phyloP scores from a whole-genome alignment of 1,284 basidiomycete genomes.

The Anthracocystis setariae region DNA sequence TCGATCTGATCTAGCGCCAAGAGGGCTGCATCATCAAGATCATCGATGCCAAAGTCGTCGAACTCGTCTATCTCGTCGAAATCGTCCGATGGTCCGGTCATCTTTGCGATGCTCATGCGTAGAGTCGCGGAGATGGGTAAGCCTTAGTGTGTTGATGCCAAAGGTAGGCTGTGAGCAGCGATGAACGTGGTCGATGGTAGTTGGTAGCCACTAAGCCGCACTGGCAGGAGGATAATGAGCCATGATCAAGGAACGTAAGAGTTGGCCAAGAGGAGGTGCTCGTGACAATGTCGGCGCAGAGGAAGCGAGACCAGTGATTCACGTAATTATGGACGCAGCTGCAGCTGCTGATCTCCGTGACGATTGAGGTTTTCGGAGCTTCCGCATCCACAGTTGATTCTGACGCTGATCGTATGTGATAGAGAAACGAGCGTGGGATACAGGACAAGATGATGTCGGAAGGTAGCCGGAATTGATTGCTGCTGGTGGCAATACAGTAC shows the following conservation, averaged over 20 bases:
- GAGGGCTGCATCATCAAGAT: constrained; percentile 28
- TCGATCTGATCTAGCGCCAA: constrained; percentile 38
- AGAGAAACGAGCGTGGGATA: background rate
- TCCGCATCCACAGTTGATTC: too few species aligned
- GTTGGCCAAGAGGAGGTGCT: background rate
- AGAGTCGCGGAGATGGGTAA: too few species aligned
- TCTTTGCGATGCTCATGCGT: constrained; percentile 14
- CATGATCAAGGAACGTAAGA: background rate
- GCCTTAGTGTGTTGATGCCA: too few species aligned
- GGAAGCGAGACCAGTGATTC: background rate
- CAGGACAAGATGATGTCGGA: constrained; percentile 5
- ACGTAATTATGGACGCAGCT: background rate
- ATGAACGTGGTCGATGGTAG: background rate
- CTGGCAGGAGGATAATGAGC: background rate
- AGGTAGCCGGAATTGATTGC: constrained; percentile 2
- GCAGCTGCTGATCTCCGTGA: background rate
- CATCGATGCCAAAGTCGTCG: constrained; percentile 46
- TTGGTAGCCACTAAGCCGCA: background rate
- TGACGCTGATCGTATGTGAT: background rate
- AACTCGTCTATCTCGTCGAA: constrained; percentile 51
- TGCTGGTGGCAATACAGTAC: constrained; percentile 9
- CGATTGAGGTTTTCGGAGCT: background rate
- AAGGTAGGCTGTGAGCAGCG: too few species aligned
- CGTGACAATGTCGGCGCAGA: background rate
- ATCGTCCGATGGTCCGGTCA: constrained; percentile 28